Evolutionary conservation across 768 basidiomycete genomes (phyloP).

Genomic region (Xerocomellus chrysenteron): DNA sequence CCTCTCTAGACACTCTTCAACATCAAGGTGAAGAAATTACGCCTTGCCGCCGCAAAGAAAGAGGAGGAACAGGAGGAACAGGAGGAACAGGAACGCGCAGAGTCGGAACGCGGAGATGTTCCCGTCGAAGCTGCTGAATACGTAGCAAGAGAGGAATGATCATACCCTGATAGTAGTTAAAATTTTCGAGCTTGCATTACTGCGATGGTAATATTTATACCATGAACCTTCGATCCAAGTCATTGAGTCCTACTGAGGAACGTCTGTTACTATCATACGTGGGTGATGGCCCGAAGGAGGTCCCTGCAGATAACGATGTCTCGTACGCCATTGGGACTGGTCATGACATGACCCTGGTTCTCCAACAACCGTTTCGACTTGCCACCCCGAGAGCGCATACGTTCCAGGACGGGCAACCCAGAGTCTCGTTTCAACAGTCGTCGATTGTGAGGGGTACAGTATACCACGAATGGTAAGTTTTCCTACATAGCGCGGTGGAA

Average conservation of each 20-base stretch:
- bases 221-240: conserved; percentile 2
- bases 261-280: conserved; percentile 35
- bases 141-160: not conserved
- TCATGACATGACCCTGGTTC: conserved; percentile 27
- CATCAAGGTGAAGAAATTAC: conserved; percentile 63
- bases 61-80: conserved; percentile 45
- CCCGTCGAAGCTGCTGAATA: no score
- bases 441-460: conserved; percentile 49
- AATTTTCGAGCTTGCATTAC: not conserved
- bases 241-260: conserved; percentile 7
- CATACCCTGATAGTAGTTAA: conserved; percentile 17
- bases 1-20: conserved; percentile 66
- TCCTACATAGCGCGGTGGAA: conserved; percentile 61
- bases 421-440: conserved; percentile 47
- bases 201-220: conserved; percentile 14
- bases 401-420: conserved; percentile 64
- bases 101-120: no score
- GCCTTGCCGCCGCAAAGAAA: conserved; percentile 52
- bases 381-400: conserved; percentile 68
- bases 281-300: conserved; percentile 29
- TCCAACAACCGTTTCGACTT: conserved; percentile 62
- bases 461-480: conserved; percentile 63
- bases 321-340: conserved; percentile 32
- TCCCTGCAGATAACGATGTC: conserved; percentile 42
- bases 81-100: conserved; percentile 33